These are phyloP conservation scores for Metarhizium sp. DNA, from an alignment of 2,329 filamentous ascomycete species.

Conservation along the genomic window DNA sequence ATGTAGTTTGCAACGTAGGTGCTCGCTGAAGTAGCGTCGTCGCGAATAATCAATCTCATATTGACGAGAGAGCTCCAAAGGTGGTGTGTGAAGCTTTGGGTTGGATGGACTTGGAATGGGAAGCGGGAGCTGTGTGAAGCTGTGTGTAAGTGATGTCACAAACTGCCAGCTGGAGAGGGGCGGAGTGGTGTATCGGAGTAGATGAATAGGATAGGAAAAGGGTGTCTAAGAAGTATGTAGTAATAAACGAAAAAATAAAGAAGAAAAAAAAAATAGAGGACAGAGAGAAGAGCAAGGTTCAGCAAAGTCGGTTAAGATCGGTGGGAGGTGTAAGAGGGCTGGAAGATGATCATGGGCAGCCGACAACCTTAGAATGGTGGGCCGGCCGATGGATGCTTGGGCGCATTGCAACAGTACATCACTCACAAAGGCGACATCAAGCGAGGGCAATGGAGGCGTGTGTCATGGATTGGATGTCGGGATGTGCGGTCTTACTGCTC, in stretches of 20 bases:
- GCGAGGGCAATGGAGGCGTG: background rate
- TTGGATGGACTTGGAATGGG: background rate
- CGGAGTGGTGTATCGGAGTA: background rate
- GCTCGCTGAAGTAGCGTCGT: slow-evolving; percentile 59
- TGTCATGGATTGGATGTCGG: background rate
- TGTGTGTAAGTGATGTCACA: background rate
- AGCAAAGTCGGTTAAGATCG: background rate
- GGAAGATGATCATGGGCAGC: background rate
- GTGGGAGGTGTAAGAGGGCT: background rate
- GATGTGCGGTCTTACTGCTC: slow-evolving; percentile 2
- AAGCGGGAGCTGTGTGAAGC: background rate
- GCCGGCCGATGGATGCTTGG: background rate
- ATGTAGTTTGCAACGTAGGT: slow-evolving; percentile 75
- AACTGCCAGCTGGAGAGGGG: background rate
- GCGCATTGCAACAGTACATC: background rate
- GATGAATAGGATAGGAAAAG: background rate
- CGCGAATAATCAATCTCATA: slow-evolving; percentile 79
- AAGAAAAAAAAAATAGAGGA: background rate
- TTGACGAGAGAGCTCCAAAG: slow-evolving; percentile 13
- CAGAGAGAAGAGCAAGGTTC: background rate
- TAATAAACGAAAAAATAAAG: background rate
- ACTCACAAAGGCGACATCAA: background rate
- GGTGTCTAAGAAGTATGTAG: background rate
- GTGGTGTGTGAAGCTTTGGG: background rate
- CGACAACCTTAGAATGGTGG: slow-evolving; percentile 1